Evolutionary conservation across 2,329 filamentous ascomycete species (phyloP), one percentile per base, ranked within the genome.

Genomic region (Cryphonectria carpinicola): DNA sequence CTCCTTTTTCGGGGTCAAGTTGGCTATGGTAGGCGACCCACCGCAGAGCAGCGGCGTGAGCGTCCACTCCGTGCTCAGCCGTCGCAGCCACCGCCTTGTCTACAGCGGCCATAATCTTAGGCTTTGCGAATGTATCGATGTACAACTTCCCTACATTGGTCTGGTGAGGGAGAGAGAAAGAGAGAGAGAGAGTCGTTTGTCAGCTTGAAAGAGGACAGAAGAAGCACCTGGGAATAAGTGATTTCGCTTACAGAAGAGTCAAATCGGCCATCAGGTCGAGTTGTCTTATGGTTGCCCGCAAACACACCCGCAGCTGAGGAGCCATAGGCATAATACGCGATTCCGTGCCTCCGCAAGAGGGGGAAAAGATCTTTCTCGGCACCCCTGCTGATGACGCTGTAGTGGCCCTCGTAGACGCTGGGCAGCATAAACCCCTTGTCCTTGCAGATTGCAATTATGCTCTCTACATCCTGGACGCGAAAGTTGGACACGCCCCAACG

Each of bases 351-450:
- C n/a, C 80, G 76, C 66, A 82, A 74, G 0, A 77, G 70, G 3
- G 81, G 80, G 41, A 82, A 77, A n/a, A 82, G 77, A 43, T 76
- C 75, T 28, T 73, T 71, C 71, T 84, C 82, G n/a, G 75, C 74
- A 25, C 74, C 75, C 25, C 82, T 78, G 49, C 76, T 76, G 14
- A 71, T 11, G 7, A 66, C 61, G 37, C 91, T 91, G 77, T 92
- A 92, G 87, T 93, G 92, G 65, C 85, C 92, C 76, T 93, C 91
- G 77, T 91, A 93, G 68, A 93, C 88, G 0, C 88, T 90, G 0
- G 91, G 91, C 41, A 71, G 84, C 11, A 92, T 89, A 87, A 88
- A 93, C 6, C 87, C 87, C 70, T 88, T 86, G 76, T 87, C 85
- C 68, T 87, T 88, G 80, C 89, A 92, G 62, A 90, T 86, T 73